Percentiles rank a stretch among this genome's conserved stretches.
Conservation (phyloP, 2,329 filamentous ascomycete genomes). For the Sporothrix mexicana region DNA sequence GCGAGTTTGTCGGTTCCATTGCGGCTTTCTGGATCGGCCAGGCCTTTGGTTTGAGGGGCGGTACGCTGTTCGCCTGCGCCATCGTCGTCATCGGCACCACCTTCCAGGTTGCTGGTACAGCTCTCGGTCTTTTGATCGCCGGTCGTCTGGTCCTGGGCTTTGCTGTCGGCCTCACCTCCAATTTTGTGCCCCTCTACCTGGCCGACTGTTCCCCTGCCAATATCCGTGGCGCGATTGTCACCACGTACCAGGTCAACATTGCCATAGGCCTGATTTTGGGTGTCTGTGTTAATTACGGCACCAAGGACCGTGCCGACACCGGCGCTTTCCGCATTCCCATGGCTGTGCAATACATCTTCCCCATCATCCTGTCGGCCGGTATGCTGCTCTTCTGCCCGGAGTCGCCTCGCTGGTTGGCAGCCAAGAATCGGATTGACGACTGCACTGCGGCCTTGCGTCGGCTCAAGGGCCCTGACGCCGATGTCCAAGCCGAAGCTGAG, state of each 20-base stretch:
- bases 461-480: constrained; percentile 18
- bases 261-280: constrained; percentile 5
- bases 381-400: constrained; percentile 27
- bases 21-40: constrained; percentile 22
- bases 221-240: constrained; percentile 12
- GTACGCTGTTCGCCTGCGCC: constrained; percentile 1
- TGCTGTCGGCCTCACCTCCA: constrained; percentile 22
- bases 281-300: constrained; percentile 15
- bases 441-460: background rate
- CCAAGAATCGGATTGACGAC: constrained; percentile 2
- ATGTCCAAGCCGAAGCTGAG: background rate
- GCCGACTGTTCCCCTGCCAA: constrained; percentile 15
- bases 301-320: constrained; percentile 19
- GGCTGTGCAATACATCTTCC: constrained; percentile 25
- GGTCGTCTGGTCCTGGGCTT: constrained; percentile 15
- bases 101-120: constrained; percentile 16
- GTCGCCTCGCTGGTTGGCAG: constrained; percentile 21
- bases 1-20: constrained; percentile 6
- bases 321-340: constrained; percentile 25
- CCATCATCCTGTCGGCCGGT: constrained; percentile 3
- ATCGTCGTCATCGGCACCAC: constrained; percentile 19
- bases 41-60: background rate
- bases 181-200: constrained; percentile 18
- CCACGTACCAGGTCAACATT: constrained; percentile 27
- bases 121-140: constrained; percentile 6